Evolutionary conservation across 495 filamentous ascomycete species (phyloP).

Genomic region (Aspergillus nanangensis): DNA sequence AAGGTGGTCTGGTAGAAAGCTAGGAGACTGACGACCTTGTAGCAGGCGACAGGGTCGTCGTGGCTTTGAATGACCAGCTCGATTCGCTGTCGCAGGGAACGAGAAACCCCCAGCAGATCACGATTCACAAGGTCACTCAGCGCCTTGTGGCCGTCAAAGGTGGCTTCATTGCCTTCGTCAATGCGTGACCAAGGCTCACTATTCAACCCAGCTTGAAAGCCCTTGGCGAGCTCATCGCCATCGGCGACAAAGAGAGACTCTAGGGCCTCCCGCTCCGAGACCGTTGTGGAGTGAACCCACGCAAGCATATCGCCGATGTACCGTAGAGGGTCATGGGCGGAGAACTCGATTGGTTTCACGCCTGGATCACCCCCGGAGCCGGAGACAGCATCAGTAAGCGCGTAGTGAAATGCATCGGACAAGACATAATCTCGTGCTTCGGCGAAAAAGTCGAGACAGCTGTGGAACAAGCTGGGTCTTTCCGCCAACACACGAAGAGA

Average conservation of each 20-base stretch:
- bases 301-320: constrained; percentile 98
- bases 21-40: constrained; percentile 83
- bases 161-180: constrained; percentile 53
- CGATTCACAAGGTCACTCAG: constrained; percentile 86
- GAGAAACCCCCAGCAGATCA: constrained; percentile 72
- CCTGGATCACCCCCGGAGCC: constrained; percentile 40
- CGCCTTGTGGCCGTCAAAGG: constrained; percentile 79
- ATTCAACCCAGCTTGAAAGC: constrained; percentile 77
- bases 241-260: constrained; percentile 88
- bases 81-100: constrained; percentile 73
- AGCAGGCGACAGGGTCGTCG: constrained; percentile 83
- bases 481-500: constrained; percentile 87
- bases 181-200: constrained; percentile 79
- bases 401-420: constrained; percentile 86
- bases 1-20: constrained; percentile 88
- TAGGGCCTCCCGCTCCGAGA: constrained; percentile 88
- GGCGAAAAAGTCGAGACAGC: constrained; percentile 88
- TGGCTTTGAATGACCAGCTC: constrained; percentile 91
- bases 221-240: constrained; percentile 83
- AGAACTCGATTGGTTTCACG: constrained; percentile 90
- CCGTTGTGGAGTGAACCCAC: constrained; percentile 90
- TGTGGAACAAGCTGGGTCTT: constrained; percentile 84
- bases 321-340: constrained; percentile 83
- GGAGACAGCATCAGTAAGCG: constrained; percentile 70
- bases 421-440: constrained; percentile 85